phyloP scores from a whole-genome alignment of 2,329 filamentous ascomycete genomes.

The Fusarium algeriense region DNA sequence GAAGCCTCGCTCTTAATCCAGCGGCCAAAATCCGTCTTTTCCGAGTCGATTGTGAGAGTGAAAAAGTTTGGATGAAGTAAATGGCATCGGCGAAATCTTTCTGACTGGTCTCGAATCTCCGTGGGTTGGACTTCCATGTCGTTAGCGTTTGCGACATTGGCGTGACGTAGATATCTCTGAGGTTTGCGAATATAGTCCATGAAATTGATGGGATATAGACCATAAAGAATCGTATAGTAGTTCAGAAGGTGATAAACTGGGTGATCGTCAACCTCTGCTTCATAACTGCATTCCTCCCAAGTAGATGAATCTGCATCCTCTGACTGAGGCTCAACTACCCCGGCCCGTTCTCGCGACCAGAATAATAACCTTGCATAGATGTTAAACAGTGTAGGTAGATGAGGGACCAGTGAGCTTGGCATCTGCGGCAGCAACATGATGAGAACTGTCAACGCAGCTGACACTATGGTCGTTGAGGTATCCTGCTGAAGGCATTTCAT shows the following conservation, averaged over 20 bases:
- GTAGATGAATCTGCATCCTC: constrained; percentile 54
- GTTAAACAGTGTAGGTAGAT: constrained; percentile 81
- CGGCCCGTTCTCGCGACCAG: constrained; percentile 72
- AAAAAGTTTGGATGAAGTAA: constrained; percentile 88
- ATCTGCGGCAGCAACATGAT: constrained; percentile 89
- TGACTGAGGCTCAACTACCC: constrained; percentile 53
- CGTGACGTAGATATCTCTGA: constrained; percentile 80
- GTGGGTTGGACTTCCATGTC: constrained; percentile 83
- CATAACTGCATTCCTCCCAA: constrained; percentile 76
- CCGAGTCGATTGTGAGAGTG: constrained; percentile 81
- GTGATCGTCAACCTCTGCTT: constrained; percentile 71
- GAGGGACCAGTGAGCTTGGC: constrained; percentile 75
- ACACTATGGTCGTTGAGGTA: constrained; percentile 81
- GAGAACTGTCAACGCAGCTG: constrained; percentile 77
- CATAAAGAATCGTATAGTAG: constrained; percentile 87
- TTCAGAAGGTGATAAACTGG: constrained; percentile 75
- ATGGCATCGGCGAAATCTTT: constrained; percentile 79
- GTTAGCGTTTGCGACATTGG: constrained; percentile 76
- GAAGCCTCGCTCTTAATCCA: constrained; percentile 85
- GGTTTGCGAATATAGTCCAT: constrained; percentile 89
- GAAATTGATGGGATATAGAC: constrained; percentile 86
- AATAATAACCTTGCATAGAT: constrained; percentile 84
- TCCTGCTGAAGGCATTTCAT: constrained; percentile 81
- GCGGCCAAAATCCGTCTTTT: constrained; percentile 79
- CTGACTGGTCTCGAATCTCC: constrained; percentile 80